Base-by-base conservation (phyloP, 2,329 filamentous ascomycete species). In the Cercospora sp. region DNA sequence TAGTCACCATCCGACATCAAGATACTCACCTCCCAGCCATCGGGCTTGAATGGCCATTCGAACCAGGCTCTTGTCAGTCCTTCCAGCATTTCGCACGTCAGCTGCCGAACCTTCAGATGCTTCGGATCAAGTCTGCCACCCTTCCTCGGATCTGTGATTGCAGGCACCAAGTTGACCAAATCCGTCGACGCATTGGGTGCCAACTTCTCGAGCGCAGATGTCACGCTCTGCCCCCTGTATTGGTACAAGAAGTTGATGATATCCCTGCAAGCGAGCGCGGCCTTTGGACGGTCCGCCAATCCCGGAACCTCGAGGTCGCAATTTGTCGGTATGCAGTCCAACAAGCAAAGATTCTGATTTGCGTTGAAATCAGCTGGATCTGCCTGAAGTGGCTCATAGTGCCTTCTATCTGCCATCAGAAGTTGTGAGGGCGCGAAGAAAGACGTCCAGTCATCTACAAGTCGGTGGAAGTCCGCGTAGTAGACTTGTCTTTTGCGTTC, bases 401-500 rank as follows among this genome's bases (percentile, higher is more conserved):
- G 80, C 16, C 93, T 88, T 1, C 86, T 84, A 78, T 97, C 92
- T 88, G 89, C 94, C 28, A 83, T 74, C 3, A 94, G 78, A 0
- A 69, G 62, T 9, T 71, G 71, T 3, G 74, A 66, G 3, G 59
- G 24, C 12, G 65, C 24, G 69, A 71, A 73, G 66, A 71, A 67
- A n/a, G 74, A 67, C 8, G 71, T 37, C 58, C 74, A 69, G 63
- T 76, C 71, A n/a, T 74, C 71, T 32, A 72, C 26, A 6, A 73
- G 57, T 51, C 61, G 59, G 32, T 37, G 12, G 51, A 53, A 63
- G 53, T 74, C 69, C 16, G 69, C 66, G 21, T 9, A 12, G 26
- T 51, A 51, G 24, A 62, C 40, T 43, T 55, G 32, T 45, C 21
- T 26, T 30, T 28, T 40, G 3, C 12, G 1, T 5, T 16, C 10